Evolutionary conservation across 2,329 filamentous ascomycete species (phyloP), one percentile per base, ranked within the genome.

Genomic region (Clonostachys chloroleuca): DNA sequence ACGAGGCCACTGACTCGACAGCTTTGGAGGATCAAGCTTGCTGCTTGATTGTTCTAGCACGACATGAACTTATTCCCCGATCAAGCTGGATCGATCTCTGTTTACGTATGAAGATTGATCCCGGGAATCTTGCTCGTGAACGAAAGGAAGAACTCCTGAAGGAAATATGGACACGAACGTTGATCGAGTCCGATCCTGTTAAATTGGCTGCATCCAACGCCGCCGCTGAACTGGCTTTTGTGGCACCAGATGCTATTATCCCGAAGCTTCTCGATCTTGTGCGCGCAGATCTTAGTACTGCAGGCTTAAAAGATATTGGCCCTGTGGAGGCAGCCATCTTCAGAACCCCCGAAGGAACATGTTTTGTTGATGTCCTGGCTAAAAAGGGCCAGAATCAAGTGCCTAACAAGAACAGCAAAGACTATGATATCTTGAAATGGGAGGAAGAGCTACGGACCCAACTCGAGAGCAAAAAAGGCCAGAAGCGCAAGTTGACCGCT

Each of bases 351-450:
- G 90, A 95, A 63, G 92, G 91, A 2, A 92, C 86, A 2, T 80
- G 85, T 13, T 97, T 95, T 57, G 78, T 99, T 17, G 94, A 99
- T 66, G 89, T 97, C 1, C 77, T 99, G 6, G 89, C 87, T 34
- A 92, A 89, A 61, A 95, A 95, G 62, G 73, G 83, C 2, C 81
- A 83, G 49, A 81, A 81, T 51, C 72, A 76, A 36, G 70, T 86
- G 3, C 83, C 90, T 4, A 86, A 91, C 67, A 97, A 96, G 69
- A 96, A 90, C 58, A 86, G 83, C 43, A 96, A 95, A 64, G 94
- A 97, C 62, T 96, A 96, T 58, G 90, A 99, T 57, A 95, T 90
- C 2, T 68, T 96, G 39, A 96, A 96, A 66, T 99, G 95, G 94
- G 94, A 99, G 66, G 87, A 92, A 63, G 94, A 99, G 53, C 76